Base-by-base conservation (phyloP, 2,329 filamentous ascomycete species). In the Coniochaeta hoffmannii region DNA sequence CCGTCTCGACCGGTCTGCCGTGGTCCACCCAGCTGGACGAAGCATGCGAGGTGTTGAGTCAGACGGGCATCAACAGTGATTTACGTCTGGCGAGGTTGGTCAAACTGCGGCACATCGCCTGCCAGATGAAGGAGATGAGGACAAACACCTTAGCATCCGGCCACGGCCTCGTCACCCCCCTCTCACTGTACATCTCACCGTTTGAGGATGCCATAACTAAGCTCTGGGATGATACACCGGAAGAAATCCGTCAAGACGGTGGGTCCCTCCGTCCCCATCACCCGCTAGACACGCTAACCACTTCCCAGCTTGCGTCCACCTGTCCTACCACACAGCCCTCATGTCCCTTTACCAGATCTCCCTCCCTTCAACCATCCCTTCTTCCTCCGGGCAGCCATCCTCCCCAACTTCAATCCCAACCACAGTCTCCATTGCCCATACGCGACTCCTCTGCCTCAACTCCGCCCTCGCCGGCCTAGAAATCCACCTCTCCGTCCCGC, bases 1-100 rank as follows among this genome's bases (percentile, higher is more conserved):
- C 75, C 68, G n/a, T 46, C 10, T 28, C 41, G 5, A 30, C 75
- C 67, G 35, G 75, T 68, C 61, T 78, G 75, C 62, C 76, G 68
- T 65, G 77, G 72, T 76, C 61, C 19, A 26, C 58, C 56, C 55
- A 62, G 56, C 36, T 64, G 17, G 58, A 60, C 22, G 58, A 62
- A 17, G 51, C 57, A 4, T 63, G 59, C 34, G 51, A 57, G 1
- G 22, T 58, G 10, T 57, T 62, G 1, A n/a, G 19, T 1, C 53
- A 55, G 22, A 6, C 35, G n/a, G 52, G 32, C 15, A 54, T 19
- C n/a, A 52, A 38, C 3, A 54, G 55, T 32, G 59, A 61, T 26
- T 54, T 44, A 32, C 51, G 56, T 9, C 55, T 63, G 2, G 62
- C 61, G 19, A 57, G 55, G 22, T 28, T 54, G 7, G 58, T 60